Percentiles rank a stretch among this genome's conserved stretches.
These are phyloP conservation scores for Yamadazyma mexicana DNA, from an alignment of 1,139 yeast genomes.

Conservation along the genomic window DNA sequence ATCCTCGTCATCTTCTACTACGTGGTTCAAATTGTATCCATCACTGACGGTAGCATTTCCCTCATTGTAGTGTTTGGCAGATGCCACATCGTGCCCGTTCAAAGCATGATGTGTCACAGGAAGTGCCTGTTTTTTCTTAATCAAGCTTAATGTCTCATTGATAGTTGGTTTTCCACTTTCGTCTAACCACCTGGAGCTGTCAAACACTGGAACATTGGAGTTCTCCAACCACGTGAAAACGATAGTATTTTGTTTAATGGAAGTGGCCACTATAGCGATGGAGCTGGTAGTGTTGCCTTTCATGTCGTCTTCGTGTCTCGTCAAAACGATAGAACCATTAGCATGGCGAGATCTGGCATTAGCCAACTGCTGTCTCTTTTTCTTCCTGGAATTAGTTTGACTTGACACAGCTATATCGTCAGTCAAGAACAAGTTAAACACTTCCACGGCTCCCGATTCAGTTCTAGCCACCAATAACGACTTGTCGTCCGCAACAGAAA, in stretches of 20 bases:
- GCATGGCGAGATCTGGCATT: conserved; percentile 50
- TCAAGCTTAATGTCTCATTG: conserved; percentile 27
- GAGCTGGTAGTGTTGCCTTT: conserved; percentile 33
- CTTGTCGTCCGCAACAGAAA: conserved; percentile 35
- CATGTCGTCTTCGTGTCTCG: conserved; percentile 44
- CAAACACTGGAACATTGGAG: conserved; percentile 65
- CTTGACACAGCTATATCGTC: conserved; percentile 18
- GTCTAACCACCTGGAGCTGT: conserved; percentile 54
- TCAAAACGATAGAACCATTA: conserved; percentile 39
- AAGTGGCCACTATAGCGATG: conserved; percentile 41
- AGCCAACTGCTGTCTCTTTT: conserved; percentile 32
- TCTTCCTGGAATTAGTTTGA: conserved; percentile 29
- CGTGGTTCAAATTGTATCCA: conserved; percentile 62
- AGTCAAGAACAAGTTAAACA: conserved; percentile 57
- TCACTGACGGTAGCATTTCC: conserved; percentile 62
- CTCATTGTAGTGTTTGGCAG: conserved; percentile 69
- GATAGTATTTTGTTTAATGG: conserved; percentile 40
- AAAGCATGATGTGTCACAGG: conserved; percentile 41
- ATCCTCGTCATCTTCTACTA: conserved; percentile 40
- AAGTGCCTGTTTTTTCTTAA: conserved; percentile 39
- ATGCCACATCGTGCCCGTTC: conserved; percentile 70
- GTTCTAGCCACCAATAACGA: conserved; percentile 56
- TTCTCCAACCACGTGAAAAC: conserved; percentile 72
- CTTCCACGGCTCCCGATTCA: conserved; percentile 68
- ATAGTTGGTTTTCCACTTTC: conserved; percentile 29